Base-by-base conservation (phyloP, 768 basidiomycete species). In the Lentinula aciculospora region DNA sequence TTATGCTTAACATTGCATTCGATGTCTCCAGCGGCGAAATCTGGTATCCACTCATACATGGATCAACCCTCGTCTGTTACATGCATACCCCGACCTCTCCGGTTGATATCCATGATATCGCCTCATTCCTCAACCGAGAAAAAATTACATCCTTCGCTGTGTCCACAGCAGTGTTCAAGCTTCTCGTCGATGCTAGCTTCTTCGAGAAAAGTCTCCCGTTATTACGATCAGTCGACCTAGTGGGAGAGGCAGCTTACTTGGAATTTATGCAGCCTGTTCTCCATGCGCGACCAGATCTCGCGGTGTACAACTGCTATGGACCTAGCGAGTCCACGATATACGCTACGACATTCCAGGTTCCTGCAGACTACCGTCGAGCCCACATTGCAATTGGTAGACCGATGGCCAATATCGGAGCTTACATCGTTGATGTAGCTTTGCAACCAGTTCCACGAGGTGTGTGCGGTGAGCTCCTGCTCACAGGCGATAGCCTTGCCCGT, bases 261-360 rank as follows among this genome's bases (percentile, higher is more conserved):
- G 46, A 48, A 27, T 31, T 48, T 17, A 15, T 48, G 12, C 25
- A 19, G 3, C 25, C 25, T 8, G 29, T 48, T 17, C 46, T 27
- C 23, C 29, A 15, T 21, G 12, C 25, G 12, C 46, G 29, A 12
- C 46, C 46, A 27, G 25, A 48, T 27, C 46, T 48, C 10, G 25
- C 46, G 12, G 46, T 48, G 4, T 27, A 27, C 25, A 53, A 53
- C 50, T 32, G 28, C 23, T 53, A 53, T 34, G 50, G 50, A 15
- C 50, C 50, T 12, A 53, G 50, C 32, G 50, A 53, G 23, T 53
- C 28, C 21, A 53, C 50, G 9, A 53, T 53, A 12, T 53, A 32
- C 8, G 50, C 50, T 15, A 53, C 50, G 5, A 37, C 28, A 13
- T 53, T 29, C 21, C 21, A 53, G 15, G 36, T 53, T 23, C 28